These are phyloP conservation scores for Coccinonectria pachysandricola DNA, from an alignment of 2,329 filamentous ascomycete genomes.

Conservation along the genomic window DNA sequence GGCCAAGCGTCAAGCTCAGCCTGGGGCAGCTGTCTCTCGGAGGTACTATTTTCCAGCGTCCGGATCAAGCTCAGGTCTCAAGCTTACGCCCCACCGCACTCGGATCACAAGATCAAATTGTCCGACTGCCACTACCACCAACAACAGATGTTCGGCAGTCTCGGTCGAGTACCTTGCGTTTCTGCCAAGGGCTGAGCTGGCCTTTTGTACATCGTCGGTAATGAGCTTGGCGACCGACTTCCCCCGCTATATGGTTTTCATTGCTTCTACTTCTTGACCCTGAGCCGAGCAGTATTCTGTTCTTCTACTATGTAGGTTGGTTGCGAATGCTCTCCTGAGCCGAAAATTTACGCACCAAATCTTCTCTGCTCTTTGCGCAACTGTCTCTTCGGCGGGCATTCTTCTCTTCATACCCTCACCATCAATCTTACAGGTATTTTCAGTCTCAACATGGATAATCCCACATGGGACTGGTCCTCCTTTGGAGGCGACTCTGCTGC, in stretches of 20 bases:
- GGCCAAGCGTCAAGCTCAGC: constrained; percentile 29
- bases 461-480: constrained; percentile 19
- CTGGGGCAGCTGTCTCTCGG: constrained; percentile 16
- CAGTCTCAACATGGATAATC: constrained; percentile 19
- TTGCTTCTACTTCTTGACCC: constrained; percentile 5
- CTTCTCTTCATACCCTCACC: constrained; percentile 4
- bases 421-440: constrained; percentile 9
- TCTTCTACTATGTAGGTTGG: constrained; percentile 20
- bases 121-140: constrained; percentile 9
- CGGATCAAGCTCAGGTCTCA: constrained; percentile 3
- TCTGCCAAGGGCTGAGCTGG: constrained; percentile 21
- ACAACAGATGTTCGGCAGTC: constrained; percentile 14
- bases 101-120: constrained; percentile 3
- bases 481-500: constrained; percentile 8
- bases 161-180: constrained; percentile 17
- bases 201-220: constrained; percentile 17
- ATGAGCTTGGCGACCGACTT: constrained; percentile 11
- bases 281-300: constrained; percentile 7
- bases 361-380: constrained; percentile 3
- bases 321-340: constrained; percentile 10
- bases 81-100: constrained; percentile 8
- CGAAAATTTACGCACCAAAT: constrained; percentile 8
- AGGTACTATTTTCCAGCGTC: constrained; percentile 18
- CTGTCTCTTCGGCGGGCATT: no score
- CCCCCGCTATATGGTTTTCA: constrained; percentile 13